Evolutionary conservation across 73 alveolate species (phyloP), one percentile per base, ranked within the genome.

Genomic region (Uronychia setigera): DNA sequence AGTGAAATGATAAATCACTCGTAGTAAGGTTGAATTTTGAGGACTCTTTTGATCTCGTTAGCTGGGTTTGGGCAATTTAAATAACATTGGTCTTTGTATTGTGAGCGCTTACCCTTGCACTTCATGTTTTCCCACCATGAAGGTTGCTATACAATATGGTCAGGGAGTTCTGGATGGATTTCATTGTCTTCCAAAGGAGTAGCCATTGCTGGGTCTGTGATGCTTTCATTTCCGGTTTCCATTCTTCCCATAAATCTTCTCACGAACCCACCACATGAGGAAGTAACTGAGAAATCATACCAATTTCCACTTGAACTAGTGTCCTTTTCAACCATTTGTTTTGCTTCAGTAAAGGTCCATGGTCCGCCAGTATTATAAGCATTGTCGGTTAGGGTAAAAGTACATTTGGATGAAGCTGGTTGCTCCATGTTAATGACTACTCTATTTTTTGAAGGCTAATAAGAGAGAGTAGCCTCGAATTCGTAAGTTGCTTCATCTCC

Each of bases 191-290:
- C n/a, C n/a, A n/a, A n/a, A n/a, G n/a, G n/a, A n/a, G n/a, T n/a
- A n/a, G n/a, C 67, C 67, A 46, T 46, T 5, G 67, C 67, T 46
- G 67, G 67, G 67, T 46, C 67, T 11, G 67, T 46, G 67, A 46
- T 46, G 67, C n/a, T 46, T 19, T 46, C 67, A 5, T 19, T 5
- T 5, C 67, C 67, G 5, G 67, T 46, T 19, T 46, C 67, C 67
- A 46, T 46, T 46, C 67, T 46, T 19, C 67, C 67, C 67, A 46
- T 46, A 46, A 46, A 46, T 46, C 67, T 46, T 19, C 67, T 46
- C 67, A 11, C n/a, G 67, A 46, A 46, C 5, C n/a, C 19, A 19
- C 67, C 19, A 19, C 67, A 46, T 5, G 67, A 46, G 67, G 67
- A 46, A 11, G 67, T 46, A 5, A 46, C 67, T 11, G 67, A 11